Conservation (phyloP, 129 eudicot genomes). For the Gnaphalium uliginosum region DNA sequence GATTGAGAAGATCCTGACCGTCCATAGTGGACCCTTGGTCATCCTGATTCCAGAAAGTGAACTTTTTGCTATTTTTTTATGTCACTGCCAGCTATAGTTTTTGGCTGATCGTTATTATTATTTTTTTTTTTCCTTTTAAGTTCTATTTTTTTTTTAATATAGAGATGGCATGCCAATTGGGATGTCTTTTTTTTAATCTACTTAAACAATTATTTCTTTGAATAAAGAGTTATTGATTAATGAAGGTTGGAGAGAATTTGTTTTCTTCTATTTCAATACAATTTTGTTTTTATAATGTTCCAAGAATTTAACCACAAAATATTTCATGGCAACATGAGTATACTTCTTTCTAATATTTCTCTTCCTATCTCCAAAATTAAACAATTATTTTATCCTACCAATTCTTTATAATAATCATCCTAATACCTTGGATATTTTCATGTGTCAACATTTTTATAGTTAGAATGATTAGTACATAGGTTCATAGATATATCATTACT, state of each 20-base stretch:
- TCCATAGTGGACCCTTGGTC: conserved; percentile 2
- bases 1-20: not conserved
- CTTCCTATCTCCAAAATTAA: too few species aligned
- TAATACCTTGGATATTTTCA: too few species aligned
- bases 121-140: not conserved
- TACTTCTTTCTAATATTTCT: too few species aligned
- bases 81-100: conserved; percentile 9
- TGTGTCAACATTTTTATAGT: too few species aligned
- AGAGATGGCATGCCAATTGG: not conserved
- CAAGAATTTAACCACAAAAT: too few species aligned
- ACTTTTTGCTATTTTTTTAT: not conserved
- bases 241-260: not conserved
- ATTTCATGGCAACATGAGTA: too few species aligned
- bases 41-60: not conserved
- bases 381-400: too few species aligned
- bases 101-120: not conserved
- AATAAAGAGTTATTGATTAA: not conserved
- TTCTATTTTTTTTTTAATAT: not conserved
- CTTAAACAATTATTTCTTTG: not conserved
- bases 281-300: too few species aligned
- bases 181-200: not conserved
- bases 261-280: too few species aligned
- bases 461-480: too few species aligned
- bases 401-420: too few species aligned
- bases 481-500: too few species aligned